These are phyloP conservation scores for Backusella psychrophila DNA, from an alignment of 192 early-diverging fungal genomes.

Conservation along the genomic window DNA sequence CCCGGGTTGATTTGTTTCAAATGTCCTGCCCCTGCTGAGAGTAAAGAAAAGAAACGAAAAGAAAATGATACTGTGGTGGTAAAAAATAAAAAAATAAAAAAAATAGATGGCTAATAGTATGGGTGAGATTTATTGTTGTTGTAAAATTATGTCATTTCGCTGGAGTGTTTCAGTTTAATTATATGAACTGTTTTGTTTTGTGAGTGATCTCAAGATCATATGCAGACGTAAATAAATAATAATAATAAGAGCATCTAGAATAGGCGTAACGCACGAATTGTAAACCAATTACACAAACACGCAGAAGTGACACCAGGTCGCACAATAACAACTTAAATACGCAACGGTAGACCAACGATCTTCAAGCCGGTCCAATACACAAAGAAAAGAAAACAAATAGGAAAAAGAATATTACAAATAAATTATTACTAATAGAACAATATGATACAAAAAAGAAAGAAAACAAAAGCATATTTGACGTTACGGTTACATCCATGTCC, in stretches of 20 bases:
- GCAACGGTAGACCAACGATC: neutral
- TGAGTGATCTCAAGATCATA: neutral
- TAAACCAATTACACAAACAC: neutral
- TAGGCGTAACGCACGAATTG: neutral
- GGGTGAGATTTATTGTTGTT: neutral
- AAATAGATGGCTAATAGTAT: neutral
- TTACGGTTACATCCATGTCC: neutral
- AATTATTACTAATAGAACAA: neutral
- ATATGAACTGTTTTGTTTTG: neutral
- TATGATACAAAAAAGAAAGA: neutral
- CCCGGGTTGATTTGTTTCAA: conserved; percentile 5
- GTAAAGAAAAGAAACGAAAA: neutral
- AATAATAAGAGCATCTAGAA: neutral
- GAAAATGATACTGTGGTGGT: neutral
- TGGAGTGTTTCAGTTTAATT: neutral
- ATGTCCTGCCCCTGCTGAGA: neutral
- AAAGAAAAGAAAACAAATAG: neutral
- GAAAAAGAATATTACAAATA: neutral
- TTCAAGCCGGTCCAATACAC: neutral
- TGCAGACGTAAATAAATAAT: neutral
- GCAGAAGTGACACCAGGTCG: neutral
- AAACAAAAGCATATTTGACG: neutral
- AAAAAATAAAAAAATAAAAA: neutral
- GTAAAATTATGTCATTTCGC: neutral
- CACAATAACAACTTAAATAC: neutral